Conservation (phyloP, 345 rosid species). For the Cardamine resedifolia region DNA sequence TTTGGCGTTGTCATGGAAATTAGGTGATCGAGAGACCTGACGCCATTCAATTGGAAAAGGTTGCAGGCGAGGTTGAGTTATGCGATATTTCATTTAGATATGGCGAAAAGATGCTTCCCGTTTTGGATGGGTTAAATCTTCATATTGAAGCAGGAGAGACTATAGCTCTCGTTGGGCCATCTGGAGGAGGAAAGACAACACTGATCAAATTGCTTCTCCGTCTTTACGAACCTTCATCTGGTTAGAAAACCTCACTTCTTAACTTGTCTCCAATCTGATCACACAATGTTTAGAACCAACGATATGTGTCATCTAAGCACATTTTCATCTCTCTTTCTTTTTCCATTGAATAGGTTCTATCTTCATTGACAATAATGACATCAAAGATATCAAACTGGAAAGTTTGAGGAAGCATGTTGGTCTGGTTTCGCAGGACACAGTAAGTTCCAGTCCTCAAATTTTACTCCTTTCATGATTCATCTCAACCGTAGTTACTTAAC, state of each 20-base stretch:
- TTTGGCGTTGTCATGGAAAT: conserved; percentile 20
- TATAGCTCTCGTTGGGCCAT: conserved; percentile 85
- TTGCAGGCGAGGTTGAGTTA: conserved; percentile 77
- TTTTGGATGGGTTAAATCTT: conserved; percentile 70
- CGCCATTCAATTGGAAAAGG: conserved; percentile 53
- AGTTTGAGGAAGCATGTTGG: conserved; percentile 84
- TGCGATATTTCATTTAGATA: conserved; percentile 67
- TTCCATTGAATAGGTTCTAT: conserved; percentile 52
- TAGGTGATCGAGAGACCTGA: conserved; percentile 68
- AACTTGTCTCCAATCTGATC: neutral
- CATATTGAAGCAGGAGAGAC: conserved; percentile 93
- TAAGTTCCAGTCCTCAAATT: conserved; percentile 39
- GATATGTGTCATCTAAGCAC: neutral
- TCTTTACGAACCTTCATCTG: conserved; percentile 76
- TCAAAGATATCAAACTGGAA: conserved; percentile 55
- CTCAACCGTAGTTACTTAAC: conserved; percentile 23
- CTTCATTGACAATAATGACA: conserved; percentile 61
- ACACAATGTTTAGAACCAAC: conserved; percentile 19
- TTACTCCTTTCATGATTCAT: conserved; percentile 1
- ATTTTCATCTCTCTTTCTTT: neutral
- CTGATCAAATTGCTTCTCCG: conserved; percentile 90
- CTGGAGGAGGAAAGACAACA: conserved; percentile 99
- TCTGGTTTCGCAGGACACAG: conserved; percentile 94
- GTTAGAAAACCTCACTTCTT: conserved; percentile 38
- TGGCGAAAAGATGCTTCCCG: conserved; percentile 51